Evolutionary conservation across 2,329 filamentous ascomycete genomes (phyloP).

Genomic region (Pseudogymnoascus sp.): DNA sequence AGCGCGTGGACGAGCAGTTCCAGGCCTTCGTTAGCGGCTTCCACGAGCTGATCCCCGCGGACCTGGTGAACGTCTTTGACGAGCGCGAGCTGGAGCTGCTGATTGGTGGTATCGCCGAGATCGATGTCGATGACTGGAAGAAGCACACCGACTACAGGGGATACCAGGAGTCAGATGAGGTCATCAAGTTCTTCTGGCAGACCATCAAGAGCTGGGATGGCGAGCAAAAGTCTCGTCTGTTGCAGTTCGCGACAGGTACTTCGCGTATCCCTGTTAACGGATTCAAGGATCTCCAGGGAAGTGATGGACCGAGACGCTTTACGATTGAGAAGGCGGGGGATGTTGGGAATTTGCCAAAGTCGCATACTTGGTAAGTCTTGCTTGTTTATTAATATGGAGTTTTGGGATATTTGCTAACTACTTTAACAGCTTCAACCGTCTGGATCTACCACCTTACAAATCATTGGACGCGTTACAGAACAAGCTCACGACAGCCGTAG

Average conservation of each 20-base stretch:
- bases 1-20: conserved; percentile 97
- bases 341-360: conserved; percentile 82
- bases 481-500: conserved; percentile 93
- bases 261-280: conserved; percentile 98
- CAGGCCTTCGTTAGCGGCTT: conserved; percentile 96
- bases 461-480: conserved; percentile 72
- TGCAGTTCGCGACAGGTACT: conserved; percentile 96
- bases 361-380: conserved; percentile 81
- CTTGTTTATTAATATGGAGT: neutral
- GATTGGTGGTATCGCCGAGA: conserved; percentile 98
- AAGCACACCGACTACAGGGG: conserved; percentile 99
- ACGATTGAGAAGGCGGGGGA: conserved; percentile 98
- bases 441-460: conserved; percentile 93
- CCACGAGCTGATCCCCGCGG: conserved; percentile 92
- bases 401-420: conserved; percentile 16
- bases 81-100: conserved; percentile 93
- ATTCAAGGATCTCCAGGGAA: conserved; percentile 97
- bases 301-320: conserved; percentile 88
- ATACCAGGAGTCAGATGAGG: conserved; percentile 95
- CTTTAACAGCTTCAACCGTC: conserved; percentile 75
- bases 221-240: conserved; percentile 90
- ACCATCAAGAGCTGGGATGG: conserved; percentile 94
- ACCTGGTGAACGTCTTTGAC: conserved; percentile 97
- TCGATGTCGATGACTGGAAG: conserved; percentile 99
- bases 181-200: conserved; percentile 99